Conservation (phyloP, 2,329 filamentous ascomycete species). For the Fusarium compactum region DNA sequence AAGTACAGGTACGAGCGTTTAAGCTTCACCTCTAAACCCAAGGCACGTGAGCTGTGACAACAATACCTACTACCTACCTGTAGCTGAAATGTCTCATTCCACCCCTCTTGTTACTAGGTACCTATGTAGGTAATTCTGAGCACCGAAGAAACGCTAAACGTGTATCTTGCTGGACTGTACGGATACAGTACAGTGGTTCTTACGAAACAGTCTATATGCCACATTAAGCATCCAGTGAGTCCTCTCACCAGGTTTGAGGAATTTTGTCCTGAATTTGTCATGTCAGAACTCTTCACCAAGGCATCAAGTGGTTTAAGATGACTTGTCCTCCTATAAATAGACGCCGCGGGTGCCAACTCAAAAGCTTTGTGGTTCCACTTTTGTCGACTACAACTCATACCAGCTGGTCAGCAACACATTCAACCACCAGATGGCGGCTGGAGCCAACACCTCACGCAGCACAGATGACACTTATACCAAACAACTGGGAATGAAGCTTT, state of each 20-base stretch:
- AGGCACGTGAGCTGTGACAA: conserved; percentile 39
- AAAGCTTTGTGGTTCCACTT: conserved; percentile 34
- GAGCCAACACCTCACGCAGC: conserved; percentile 28
- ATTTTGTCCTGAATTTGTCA: too few species aligned
- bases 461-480: conserved; percentile 3
- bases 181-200: background rate
- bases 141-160: conserved; percentile 1
- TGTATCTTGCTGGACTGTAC: conserved; percentile 14
- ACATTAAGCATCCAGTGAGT: background rate
- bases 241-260: background rate
- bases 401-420: conserved; percentile 41
- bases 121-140: background rate
- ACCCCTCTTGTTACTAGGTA: conserved; percentile 7
- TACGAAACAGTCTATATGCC: background rate
- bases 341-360: conserved; percentile 35
- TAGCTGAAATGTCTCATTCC: conserved; percentile 32
- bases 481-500: background rate
- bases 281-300: background rate
- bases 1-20: conserved; percentile 32
- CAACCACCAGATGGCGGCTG: conserved; percentile 35
- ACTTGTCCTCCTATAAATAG: conserved; percentile 2
- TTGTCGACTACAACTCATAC: conserved; percentile 36
- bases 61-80: background rate
- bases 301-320: conserved; percentile 17
- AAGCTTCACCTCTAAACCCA: conserved; percentile 1